A percentile compares a stretch with the other conserved stretches of the same genome.
Evolutionary conservation across 1,284 basidiomycete species (phyloP).

Genomic region (Vanrija pseudolonga): DNA sequence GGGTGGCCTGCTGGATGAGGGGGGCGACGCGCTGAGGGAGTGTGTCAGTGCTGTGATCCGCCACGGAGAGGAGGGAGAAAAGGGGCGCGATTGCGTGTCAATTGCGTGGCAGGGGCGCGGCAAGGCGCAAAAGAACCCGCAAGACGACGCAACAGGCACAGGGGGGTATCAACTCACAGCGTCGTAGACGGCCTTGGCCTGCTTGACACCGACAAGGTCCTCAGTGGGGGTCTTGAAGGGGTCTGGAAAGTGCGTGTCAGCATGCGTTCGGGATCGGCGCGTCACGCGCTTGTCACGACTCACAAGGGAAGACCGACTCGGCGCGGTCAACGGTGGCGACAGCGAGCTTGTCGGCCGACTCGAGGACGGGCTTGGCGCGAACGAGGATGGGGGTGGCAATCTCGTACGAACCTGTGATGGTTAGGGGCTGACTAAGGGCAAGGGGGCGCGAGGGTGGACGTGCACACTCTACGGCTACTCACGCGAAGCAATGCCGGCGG

Average conservation of each 20-base stretch:
- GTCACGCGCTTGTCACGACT: conserved; percentile 10
- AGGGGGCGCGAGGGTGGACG: too few species aligned
- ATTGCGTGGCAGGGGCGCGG: not conserved
- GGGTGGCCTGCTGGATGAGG: conserved; percentile 30
- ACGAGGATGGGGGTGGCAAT: conserved; percentile 43
- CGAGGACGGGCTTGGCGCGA: conserved; percentile 43
- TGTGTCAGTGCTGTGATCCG: not conserved
- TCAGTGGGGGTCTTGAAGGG: conserved; percentile 49
- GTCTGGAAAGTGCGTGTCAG: conserved; percentile 21
- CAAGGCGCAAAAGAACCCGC: not conserved
- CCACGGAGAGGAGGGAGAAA: not conserved
- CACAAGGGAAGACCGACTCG: conserved; percentile 47
- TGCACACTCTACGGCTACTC: conserved; percentile 10
- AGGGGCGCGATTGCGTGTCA: not conserved
- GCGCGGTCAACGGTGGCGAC: conserved; percentile 48
- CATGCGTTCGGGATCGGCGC: not conserved
- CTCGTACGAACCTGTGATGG: conserved; percentile 36
- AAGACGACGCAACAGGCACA: too few species aligned
- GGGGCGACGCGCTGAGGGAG: conserved; percentile 35
- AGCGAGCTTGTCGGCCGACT: conserved; percentile 45
- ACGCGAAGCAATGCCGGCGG: conserved; percentile 40
- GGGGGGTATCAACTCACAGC: conserved; percentile 24
- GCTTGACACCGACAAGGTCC: conserved; percentile 47
- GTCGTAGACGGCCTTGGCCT: conserved; percentile 47
- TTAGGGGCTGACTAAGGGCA: not conserved